These are phyloP conservation scores for Aspergillus quadrilineatus DNA, from an alignment of 2,329 filamentous ascomycete species.

Conservation along the genomic window DNA sequence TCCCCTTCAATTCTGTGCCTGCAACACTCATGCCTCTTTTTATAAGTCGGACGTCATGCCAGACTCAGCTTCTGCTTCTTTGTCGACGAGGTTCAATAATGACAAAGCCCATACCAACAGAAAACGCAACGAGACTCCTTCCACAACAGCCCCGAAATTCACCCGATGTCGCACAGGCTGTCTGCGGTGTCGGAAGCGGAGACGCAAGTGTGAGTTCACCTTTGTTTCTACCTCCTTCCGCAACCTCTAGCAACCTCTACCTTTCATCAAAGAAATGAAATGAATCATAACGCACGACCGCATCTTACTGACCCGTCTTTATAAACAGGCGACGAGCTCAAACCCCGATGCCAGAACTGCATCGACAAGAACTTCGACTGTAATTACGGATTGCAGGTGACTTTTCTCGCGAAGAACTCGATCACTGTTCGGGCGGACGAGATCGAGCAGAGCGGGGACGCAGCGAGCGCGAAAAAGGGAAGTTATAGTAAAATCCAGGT, in stretches of 20 bases:
- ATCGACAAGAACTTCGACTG: constrained; percentile 49
- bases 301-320: neutral
- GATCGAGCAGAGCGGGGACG: neutral
- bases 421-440: constrained; percentile 36
- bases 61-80: neutral
- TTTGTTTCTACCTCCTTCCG: neutral
- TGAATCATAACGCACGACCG: neutral
- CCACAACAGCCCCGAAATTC: constrained; percentile 11
- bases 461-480: neutral
- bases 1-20: too few relatives aligned
- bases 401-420: constrained; percentile 52
- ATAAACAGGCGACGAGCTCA: constrained; percentile 50
- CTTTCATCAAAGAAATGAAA: neutral
- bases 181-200: constrained; percentile 50
- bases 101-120: neutral
- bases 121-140: neutral
- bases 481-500: constrained; percentile 26
- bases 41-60: neutral
- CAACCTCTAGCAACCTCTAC: neutral
- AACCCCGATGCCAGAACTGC: constrained; percentile 52
- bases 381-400: constrained; percentile 49
- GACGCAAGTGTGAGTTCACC: constrained; percentile 48
- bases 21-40: neutral
- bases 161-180: constrained; percentile 45
- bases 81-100: neutral